Base-by-base conservation (phyloP, 768 basidiomycete species). In the Leucosporidium creatinivorum region DNA sequence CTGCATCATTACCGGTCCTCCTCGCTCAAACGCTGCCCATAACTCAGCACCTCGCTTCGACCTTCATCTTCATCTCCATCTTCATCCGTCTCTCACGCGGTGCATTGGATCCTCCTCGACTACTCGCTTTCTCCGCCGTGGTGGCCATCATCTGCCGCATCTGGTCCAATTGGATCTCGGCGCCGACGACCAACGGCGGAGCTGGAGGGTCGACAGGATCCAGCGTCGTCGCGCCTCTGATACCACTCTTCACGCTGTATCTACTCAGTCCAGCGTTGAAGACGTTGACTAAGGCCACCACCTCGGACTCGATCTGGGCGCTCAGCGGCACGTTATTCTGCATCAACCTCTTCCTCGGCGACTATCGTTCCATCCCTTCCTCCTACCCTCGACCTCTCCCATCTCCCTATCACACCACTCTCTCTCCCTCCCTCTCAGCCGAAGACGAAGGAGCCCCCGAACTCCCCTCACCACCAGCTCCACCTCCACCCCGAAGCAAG, bases 241-340 rank as follows among this genome's bases (percentile, higher is more conserved):
- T 97, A 66, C 88, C 93, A 72, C 89, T 94, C 75, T 83, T 96
- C 28, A 85, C 89, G 10, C 83, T 99, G 67, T 86, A 96, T 81
- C 87, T 92, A 21, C 82, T 97, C 63, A 87, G 93, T 4, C 96
- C 96, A 19, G 89, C 97, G 15, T 81, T 98, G 64, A 85, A 87
- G 75, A 97, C 94, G 8, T 80, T 99, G 75, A 94, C 92, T 33
- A 89, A 90, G 49, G 91, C 93, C 30, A 97, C 93, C 6, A 96
- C 94, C 49, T 89, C 89, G 18, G 96, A 99, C 77, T 92, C 92
- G 33, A 93, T 98, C 71, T 97, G 92, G 92, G 93, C 94, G 9
- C 79, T 97, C 60, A 85, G 91, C n/a, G 73, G 67, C 5, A 82
- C 83, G 61, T 84, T 98, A 54, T 90, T 97, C 78, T 80, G 85